Conservation (phyloP, 805 yeast species). For the Wickerhamomyces tratensis region DNA sequence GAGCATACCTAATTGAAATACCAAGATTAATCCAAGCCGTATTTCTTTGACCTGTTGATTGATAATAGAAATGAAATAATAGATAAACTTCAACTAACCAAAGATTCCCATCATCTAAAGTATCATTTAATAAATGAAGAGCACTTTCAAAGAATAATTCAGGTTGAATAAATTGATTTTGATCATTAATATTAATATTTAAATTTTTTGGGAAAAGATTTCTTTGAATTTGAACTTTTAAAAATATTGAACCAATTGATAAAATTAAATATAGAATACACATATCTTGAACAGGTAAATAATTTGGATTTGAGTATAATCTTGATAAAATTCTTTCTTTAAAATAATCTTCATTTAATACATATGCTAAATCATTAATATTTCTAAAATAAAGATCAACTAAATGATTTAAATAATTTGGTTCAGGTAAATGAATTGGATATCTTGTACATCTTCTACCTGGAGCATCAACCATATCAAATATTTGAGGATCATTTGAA, state of each 20-base stretch:
- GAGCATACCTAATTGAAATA: conserved; percentile 31
- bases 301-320: conserved; percentile 12
- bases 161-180: conserved; percentile 17
- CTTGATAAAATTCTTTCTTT: conserved; percentile 6
- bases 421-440: conserved; percentile 21
- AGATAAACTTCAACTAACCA: conserved; percentile 34
- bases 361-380: conserved; percentile 29
- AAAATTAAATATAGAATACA: conserved; percentile 29
- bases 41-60: conserved; percentile 27
- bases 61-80: conserved; percentile 30
- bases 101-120: conserved; percentile 28
- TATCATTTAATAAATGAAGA: conserved; percentile 19
- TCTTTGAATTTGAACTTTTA: conserved; percentile 18
- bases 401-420: conserved; percentile 20
- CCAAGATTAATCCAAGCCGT: conserved; percentile 36
- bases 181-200: neutral
- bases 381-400: conserved; percentile 26
- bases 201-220: conserved; percentile 17
- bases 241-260: conserved; percentile 32
- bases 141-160: conserved; percentile 27
- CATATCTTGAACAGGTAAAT: conserved; percentile 17
- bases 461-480: conserved; percentile 24
- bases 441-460: conserved; percentile 2
- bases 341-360: conserved; percentile 27
- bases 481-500: conserved; percentile 27